A percentile compares a stretch with the other conserved stretches of the same genome.
These are phyloP conservation scores for Neohortaea acidophila DNA, from an alignment of 495 filamentous ascomycete genomes.

Conservation along the genomic window DNA sequence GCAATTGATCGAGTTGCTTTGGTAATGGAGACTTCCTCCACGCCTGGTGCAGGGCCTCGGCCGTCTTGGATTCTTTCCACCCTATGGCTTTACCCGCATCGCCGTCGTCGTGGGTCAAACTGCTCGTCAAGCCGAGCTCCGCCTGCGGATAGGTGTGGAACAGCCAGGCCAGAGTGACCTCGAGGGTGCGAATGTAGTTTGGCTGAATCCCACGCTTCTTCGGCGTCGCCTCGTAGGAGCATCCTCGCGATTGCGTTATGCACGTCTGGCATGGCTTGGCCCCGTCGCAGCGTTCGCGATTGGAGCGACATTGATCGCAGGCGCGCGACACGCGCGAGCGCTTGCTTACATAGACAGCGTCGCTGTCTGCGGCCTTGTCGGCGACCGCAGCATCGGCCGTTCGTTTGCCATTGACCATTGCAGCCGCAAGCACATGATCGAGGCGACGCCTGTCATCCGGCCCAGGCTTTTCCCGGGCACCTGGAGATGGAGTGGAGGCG, in stretches of 20 bases:
- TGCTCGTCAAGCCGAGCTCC: constrained; percentile 21
- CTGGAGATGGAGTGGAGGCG: too few species aligned
- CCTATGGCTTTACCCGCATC: constrained; percentile 8
- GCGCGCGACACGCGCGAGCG: constrained; percentile 52
- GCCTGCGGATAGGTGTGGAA: constrained; percentile 23
- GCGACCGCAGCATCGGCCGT: background rate
- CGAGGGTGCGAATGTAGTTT: constrained; percentile 48
- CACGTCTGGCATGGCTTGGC: constrained; percentile 51
- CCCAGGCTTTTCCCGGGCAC: too few species aligned
- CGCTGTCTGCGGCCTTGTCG: too few species aligned
- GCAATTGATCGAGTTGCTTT: constrained; percentile 23
- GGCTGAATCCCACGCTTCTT: constrained; percentile 57
- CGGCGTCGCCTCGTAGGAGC: constrained; percentile 52
- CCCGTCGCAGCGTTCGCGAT: constrained; percentile 54
- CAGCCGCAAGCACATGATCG: too few species aligned
- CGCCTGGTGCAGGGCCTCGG: constrained; percentile 21
- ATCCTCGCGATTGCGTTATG: constrained; percentile 40
- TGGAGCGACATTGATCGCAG: constrained; percentile 51
- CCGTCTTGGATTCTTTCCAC: constrained; percentile 16
- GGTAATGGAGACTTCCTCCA: constrained; percentile 22
- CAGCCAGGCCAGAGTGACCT: constrained; percentile 34
- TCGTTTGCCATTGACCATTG: background rate
- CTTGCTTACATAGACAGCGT: too few species aligned
- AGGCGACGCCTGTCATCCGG: too few species aligned
- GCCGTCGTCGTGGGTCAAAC: constrained; percentile 7